Conservation (phyloP, 257 asterid species). For the Verbena officinalis region DNA sequence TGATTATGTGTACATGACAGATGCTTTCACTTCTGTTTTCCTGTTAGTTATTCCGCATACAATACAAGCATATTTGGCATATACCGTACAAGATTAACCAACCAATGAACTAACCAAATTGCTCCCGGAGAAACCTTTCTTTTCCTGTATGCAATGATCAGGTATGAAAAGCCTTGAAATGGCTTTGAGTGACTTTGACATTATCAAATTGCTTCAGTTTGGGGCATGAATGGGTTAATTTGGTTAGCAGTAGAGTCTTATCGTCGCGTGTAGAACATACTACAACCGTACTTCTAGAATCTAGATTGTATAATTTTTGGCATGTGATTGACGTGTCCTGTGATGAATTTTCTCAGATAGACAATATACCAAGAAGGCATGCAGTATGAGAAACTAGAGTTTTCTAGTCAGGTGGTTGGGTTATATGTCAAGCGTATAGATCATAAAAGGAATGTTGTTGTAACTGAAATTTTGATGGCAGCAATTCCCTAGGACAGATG, state of each 20-base stretch:
- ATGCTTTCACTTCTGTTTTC: slow-evolving; percentile 11
- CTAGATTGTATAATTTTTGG: too few species aligned
- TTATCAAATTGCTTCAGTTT: background rate
- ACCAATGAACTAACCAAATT: slow-evolving; percentile 20
- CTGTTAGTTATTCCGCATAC: slow-evolving; percentile 1
- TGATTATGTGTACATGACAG: slow-evolving; percentile 2
- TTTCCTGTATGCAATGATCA: background rate
- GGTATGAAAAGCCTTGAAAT: slow-evolving; percentile 7
- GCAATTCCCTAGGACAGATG: background rate
- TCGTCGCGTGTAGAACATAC: background rate
- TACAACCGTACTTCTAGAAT: slow-evolving; percentile 16
- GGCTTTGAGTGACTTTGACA: background rate
- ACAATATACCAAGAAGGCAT: too few species aligned
- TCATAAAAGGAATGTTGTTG: background rate
- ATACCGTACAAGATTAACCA: too few species aligned
- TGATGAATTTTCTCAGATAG: too few species aligned
- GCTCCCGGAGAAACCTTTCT: background rate
- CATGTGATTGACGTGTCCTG: too few species aligned
- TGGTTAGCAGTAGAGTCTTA: background rate
- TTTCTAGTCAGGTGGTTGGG: too few species aligned
- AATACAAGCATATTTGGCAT: background rate
- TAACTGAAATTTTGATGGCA: background rate
- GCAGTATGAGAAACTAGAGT: too few species aligned
- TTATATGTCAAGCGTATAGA: background rate
- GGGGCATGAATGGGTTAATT: slow-evolving; percentile 3